A percentile compares a stretch with the other conserved stretches of the same genome.
Conservation (phyloP, 805 yeast species). For the Kodamaea leandrae region DNA sequence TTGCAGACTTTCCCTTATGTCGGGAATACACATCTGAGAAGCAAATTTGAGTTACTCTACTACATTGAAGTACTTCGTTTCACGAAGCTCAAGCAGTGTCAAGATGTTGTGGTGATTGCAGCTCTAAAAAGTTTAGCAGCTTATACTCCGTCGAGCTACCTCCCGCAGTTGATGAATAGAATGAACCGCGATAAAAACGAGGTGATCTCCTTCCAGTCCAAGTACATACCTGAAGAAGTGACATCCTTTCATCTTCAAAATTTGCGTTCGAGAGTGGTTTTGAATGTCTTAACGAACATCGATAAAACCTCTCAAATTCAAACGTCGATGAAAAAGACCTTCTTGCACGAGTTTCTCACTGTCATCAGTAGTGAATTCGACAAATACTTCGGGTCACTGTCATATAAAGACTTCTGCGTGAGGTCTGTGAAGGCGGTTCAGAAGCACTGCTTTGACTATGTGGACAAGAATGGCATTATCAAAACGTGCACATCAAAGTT, state of each 20-base stretch:
- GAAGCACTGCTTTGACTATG: constrained; percentile 15
- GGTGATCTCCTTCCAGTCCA: constrained; percentile 19
- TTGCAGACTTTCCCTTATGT: constrained; percentile 39
- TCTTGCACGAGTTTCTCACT: constrained; percentile 21
- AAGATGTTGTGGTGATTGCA: constrained; percentile 21
- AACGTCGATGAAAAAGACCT: constrained; percentile 14
- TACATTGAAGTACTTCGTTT: constrained; percentile 24
- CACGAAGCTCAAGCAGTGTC: constrained; percentile 19
- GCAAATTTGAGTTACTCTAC: constrained; percentile 29
- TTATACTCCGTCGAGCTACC: constrained; percentile 26
- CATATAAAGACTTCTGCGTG: constrained; percentile 32
- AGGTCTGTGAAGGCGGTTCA: constrained; percentile 24
- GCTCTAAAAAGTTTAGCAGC: constrained; percentile 26
- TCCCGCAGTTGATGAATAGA: constrained; percentile 19
- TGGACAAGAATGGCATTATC: constrained; percentile 16
- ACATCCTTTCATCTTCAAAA: constrained; percentile 19
- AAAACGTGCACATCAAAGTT: constrained; percentile 23
- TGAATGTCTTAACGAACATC: constrained; percentile 20
- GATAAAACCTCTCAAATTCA: constrained; percentile 12
- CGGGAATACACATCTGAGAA: constrained; percentile 38
- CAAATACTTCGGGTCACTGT: constrained; percentile 19
- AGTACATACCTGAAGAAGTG: constrained; percentile 17
- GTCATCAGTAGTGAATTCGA: constrained; percentile 28
- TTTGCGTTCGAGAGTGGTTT: constrained; percentile 19
- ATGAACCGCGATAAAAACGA: constrained; percentile 17